These are phyloP conservation scores for Cercospora berteroae DNA, from an alignment of 2,329 filamentous ascomycete genomes.

Conservation along the genomic window DNA sequence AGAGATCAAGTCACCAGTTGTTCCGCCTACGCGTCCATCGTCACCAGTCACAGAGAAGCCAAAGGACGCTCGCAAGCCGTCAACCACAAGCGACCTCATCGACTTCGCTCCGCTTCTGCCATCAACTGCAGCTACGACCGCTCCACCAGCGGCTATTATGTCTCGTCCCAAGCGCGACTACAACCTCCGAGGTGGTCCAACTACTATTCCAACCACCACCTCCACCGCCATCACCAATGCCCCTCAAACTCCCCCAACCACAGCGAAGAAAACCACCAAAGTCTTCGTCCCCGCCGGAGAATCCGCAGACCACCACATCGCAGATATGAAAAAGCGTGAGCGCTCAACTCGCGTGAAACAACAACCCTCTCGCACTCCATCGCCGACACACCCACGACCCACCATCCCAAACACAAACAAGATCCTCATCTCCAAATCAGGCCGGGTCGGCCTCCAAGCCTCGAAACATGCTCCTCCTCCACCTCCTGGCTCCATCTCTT, in stretches of 20 bases:
- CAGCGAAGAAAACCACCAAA: slow-evolving; percentile 17
- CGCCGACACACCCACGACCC: slow-evolving; percentile 42
- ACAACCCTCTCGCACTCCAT: slow-evolving; percentile 31
- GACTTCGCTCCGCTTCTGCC: slow-evolving; percentile 27
- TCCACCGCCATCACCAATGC: not conserved
- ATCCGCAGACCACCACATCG: slow-evolving; percentile 30
- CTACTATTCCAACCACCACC: slow-evolving; percentile 1
- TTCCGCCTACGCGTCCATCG: slow-evolving; percentile 1
- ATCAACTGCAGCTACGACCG: slow-evolving; percentile 5
- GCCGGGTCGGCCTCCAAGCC: not conserved
- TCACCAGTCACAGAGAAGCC: slow-evolving; percentile 9
- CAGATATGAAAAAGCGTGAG: slow-evolving; percentile 26
- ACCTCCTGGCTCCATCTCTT: not conserved
- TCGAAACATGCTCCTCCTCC: not conserved
- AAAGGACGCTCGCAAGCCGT: slow-evolving; percentile 21
- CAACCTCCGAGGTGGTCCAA: slow-evolving; percentile 8
- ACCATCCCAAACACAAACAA: not conserved
- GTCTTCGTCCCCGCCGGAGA: slow-evolving; percentile 36
- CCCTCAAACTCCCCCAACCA: not conserved
- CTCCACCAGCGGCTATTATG: slow-evolving; percentile 2
- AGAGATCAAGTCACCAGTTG: slow-evolving; percentile 2
- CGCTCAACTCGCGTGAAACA: not conserved
- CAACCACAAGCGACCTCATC: slow-evolving; percentile 30
- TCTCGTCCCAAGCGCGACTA: not conserved
- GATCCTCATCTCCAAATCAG: not conserved